Conservation (phyloP, 192 early-diverging fungal genomes). For the Martensiomyces pterosporus region DNA sequence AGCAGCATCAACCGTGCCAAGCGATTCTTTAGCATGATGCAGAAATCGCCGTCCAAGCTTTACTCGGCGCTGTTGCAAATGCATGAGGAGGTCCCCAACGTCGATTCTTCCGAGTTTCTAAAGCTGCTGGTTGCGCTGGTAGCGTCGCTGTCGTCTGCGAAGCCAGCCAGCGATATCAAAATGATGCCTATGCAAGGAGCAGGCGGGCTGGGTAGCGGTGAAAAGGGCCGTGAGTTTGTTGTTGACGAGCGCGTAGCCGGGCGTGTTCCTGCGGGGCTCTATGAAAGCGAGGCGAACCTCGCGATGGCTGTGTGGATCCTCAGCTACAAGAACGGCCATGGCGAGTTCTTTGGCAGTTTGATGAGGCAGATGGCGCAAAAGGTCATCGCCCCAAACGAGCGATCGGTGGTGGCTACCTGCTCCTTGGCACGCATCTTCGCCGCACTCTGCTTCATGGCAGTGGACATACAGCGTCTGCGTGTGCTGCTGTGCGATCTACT, state of each 20-base stretch:
- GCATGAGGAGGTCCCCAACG: conserved; percentile 1
- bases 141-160: neutral
- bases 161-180: conserved; percentile 1
- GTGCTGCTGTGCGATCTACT: conserved; percentile 42
- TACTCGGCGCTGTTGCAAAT: conserved; percentile 12
- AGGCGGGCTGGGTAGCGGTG: too few relatives aligned
- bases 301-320: conserved; percentile 29
- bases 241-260: neutral
- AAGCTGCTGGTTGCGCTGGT: conserved; percentile 8
- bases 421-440: conserved; percentile 39
- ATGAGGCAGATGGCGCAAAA: conserved; percentile 28
- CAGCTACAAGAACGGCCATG: conserved; percentile 23
- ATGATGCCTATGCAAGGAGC: conserved; percentile 1
- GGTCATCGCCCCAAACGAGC: conserved; percentile 13
- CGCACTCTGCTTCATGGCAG: conserved; percentile 26
- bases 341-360: conserved; percentile 15
- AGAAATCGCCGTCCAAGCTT: conserved; percentile 12
- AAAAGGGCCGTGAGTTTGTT: neutral
- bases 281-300: conserved; percentile 17
- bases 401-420: conserved; percentile 20
- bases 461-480: conserved; percentile 37
- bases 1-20: conserved; percentile 18
- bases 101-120: conserved; percentile 9
- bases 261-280: conserved; percentile 10
- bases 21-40: conserved; percentile 13